A percentile compares a stretch with the other conserved stretches of the same genome.
These are phyloP conservation scores for Amaranthus hypochondriacus DNA, from an alignment of 148 eudicot species.

Conservation along the genomic window DNA sequence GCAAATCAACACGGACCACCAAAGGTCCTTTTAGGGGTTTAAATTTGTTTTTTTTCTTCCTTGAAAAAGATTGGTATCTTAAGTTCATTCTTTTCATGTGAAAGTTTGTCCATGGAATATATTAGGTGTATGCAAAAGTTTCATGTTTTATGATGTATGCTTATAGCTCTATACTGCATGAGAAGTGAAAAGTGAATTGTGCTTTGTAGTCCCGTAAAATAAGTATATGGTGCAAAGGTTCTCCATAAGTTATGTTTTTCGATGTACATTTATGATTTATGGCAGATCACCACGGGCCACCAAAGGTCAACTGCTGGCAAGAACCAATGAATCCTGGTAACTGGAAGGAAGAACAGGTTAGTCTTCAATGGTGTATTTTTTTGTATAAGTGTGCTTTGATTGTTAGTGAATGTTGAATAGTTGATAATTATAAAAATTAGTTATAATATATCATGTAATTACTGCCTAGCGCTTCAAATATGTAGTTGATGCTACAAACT, in stretches of 20 bases:
- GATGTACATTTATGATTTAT: slow-evolving; percentile 16
- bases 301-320: slow-evolving; percentile 59
- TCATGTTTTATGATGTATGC: slow-evolving; percentile 7
- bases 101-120: neutral
- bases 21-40: too few relatives aligned
- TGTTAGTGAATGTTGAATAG: neutral
- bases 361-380: slow-evolving; percentile 22
- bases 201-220: too few relatives aligned
- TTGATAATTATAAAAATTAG: too few relatives aligned
- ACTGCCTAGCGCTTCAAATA: neutral
- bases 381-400: neutral
- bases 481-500: neutral
- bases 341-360: slow-evolving; percentile 93
- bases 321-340: slow-evolving; percentile 75
- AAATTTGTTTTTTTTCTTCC: too few relatives aligned
- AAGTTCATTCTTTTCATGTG: neutral
- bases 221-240: too few relatives aligned
- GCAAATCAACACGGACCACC: too few relatives aligned
- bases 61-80: too few relatives aligned
- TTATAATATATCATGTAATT: neutral
- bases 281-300: slow-evolving; percentile 69
- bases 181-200: too few relatives aligned
- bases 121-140: neutral
- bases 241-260: too few relatives aligned
- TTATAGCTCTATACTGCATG: too few relatives aligned